Percentiles rank a stretch among this genome's conserved stretches.
phyloP scores from a whole-genome alignment of 2,329 filamentous ascomycete genomes.

The Cryphonectria carpinicola region DNA sequence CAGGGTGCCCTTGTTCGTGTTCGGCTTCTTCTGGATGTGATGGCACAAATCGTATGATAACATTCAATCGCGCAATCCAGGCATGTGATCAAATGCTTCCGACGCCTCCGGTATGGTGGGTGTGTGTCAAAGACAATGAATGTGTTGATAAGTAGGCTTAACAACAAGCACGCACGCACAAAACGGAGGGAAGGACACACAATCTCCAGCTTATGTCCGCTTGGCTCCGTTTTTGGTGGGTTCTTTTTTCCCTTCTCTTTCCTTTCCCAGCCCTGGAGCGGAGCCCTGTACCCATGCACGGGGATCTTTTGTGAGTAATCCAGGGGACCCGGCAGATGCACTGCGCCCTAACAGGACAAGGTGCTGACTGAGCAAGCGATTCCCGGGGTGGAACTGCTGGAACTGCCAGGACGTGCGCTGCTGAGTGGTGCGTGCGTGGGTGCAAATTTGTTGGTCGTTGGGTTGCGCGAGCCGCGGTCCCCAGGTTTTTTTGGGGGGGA shows the following conservation, averaged over 20 bases:
- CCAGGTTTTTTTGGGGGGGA: no score
- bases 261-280: background rate
- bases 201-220: background rate
- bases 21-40: background rate
- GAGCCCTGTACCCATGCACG: background rate
- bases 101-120: background rate
- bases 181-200: background rate
- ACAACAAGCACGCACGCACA: background rate
- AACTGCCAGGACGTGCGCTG: background rate
- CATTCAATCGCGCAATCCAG: background rate
- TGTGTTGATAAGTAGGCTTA: background rate
- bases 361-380: conserved; percentile 28
- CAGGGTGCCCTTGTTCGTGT: conserved; percentile 1
- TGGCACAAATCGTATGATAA: background rate
- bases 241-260: no score
- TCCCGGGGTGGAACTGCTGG: conserved; percentile 1
- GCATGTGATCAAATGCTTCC: background rate
- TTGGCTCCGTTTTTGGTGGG: background rate
- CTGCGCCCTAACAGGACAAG: conserved; percentile 25
- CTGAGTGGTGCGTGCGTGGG: background rate
- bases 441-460: background rate
- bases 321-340: conserved; percentile 12
- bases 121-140: background rate
- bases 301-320: conserved; percentile 5
- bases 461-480: conserved; percentile 5